Percentiles rank a stretch among this genome's conserved stretches.
phyloP scores from a whole-genome alignment of 2,329 filamentous ascomycete genomes.

The Phaeosphaeriaceae sp. region DNA sequence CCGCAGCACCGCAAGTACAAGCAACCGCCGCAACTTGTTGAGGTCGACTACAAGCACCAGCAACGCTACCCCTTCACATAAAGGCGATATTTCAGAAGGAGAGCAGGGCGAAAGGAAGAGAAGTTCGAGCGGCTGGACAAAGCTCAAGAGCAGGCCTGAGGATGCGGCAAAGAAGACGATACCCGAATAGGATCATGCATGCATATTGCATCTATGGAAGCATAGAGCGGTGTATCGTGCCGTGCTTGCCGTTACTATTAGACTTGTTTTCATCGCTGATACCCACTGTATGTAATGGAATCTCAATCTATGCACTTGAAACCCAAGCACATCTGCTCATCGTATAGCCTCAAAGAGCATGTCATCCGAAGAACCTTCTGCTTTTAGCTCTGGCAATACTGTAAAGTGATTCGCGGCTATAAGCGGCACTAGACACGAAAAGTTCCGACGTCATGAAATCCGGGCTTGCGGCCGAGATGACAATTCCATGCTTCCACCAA shows the following conservation, averaged over 20 bases:
- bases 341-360: not conserved
- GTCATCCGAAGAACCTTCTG: not conserved
- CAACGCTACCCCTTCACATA: conserved; percentile 16
- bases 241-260: not conserved
- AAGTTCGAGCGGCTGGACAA: conserved; percentile 55
- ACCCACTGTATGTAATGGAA: conserved; percentile 1
- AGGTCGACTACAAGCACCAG: conserved; percentile 27
- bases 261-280: not conserved
- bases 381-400: not conserved
- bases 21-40: conserved; percentile 43
- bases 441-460: conserved; percentile 18
- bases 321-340: not conserved
- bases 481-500: conserved; percentile 6
- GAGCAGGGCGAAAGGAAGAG: conserved; percentile 40
- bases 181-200: conserved; percentile 12
- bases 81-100: conserved; percentile 18
- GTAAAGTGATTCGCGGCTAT: not conserved
- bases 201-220: not conserved
- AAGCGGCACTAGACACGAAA: not conserved
- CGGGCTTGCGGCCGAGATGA: conserved; percentile 22
- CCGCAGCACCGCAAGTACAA: conserved; percentile 48
- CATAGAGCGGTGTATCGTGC: not conserved
- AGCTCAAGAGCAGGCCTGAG: conserved; percentile 52
- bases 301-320: not conserved
- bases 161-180: conserved; percentile 27